Base-by-base conservation (phyloP, 164 flowering plant species). In the Sextonia rubra region DNA sequence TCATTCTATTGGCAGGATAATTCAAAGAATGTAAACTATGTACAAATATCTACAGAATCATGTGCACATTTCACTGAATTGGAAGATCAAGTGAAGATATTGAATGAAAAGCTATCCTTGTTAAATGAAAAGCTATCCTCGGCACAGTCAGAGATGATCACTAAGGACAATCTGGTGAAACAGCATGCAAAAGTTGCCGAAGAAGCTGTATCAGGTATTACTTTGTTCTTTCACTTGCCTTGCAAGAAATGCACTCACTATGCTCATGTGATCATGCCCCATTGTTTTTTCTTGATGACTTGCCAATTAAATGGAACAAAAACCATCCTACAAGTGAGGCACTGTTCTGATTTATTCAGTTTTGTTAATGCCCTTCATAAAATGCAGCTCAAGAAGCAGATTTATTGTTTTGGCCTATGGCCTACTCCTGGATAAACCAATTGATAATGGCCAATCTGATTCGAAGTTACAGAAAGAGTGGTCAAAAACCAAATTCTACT, bases 121-220 rank as follows among this genome's bases (percentile, higher is more conserved):
- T 73, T 87, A 67, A 86, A 86, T 81, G 90, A 91, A 70, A 85
- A 88, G 72, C 80, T 89, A 15, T 74, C 85, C 8, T 73, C 76
- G 29, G 87, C 93, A 12, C 70, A 85, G 62, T 75, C 87, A 26
- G 93, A 89, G 80, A 83, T 88, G 75, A 82, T 81, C 58, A 77
- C 85, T 4, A 91, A 89, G 81, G 96, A 89, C 12, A 83, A 81
- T 74, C 74, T 88, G 55, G 97, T 88, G 64, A 91, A 89, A 74
- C 93, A 91, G 74, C 97, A 91, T 72, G 85, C 91, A 20, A 91
- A 91, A 82, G 97, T 91, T 78, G 97, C 97, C 62, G 97, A 91
- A 83, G 97, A 91, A 81, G 95, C 92, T 68, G 89, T 88, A 20
- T 84, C 90, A 82, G 94, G 94, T 90, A 81, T 71, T 25, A 18